Base-by-base conservation (phyloP, 805 yeast genomes). In the Vanderwaltozyma verrucispora region DNA sequence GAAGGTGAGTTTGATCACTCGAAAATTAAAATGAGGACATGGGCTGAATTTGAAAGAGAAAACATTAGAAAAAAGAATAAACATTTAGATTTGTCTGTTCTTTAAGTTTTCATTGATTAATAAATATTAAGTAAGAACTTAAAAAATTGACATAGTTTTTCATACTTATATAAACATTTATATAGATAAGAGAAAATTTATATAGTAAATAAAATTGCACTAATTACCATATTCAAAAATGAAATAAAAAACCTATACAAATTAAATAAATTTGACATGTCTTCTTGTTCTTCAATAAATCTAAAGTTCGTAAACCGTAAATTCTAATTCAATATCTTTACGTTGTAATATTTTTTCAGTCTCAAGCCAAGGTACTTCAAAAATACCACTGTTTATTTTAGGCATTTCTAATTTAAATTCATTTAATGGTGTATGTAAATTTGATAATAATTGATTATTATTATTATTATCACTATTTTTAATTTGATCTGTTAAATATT, bases 1-100 rank as follows among this genome's bases (percentile, higher is more conserved):
- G 82, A 74, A 31, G 97, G 96, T 49, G 80, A 77, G 44, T 92
- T 89, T 56, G 97, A 89, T 59, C 83, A 92, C n/a, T 77, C 94
- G 1, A 75, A 75, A 52, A 92, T 92, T 55, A 74, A 74, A 35
- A 88, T 89, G 89, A 84, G 80, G 69, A 71, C 89, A 41, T 92
- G 98, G 98, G 75, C 85, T 56, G 97, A 92, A 47, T 87, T 75
- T 66, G 96, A 88, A 60, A 67, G 83, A 47, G 86, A 81, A 27
- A 44, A 46, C 4, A 28, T 29, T 6, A 35, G 38, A 20, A 27
- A 30, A 3, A 29, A 29, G 17, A 24, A 12, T 24, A 24, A 24
- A 24, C 7, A 24, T 12, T 12, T 4, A 10, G n/a, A 24, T 24
- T 8, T 24, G n/a, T 24, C 9, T 24, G 27, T 11, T 10, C n/a